Percentiles rank a stretch among this genome's conserved stretches.
Evolutionary conservation across 139 green algal genomes (phyloP).

Genomic region (Haematococcus lacustris): DNA sequence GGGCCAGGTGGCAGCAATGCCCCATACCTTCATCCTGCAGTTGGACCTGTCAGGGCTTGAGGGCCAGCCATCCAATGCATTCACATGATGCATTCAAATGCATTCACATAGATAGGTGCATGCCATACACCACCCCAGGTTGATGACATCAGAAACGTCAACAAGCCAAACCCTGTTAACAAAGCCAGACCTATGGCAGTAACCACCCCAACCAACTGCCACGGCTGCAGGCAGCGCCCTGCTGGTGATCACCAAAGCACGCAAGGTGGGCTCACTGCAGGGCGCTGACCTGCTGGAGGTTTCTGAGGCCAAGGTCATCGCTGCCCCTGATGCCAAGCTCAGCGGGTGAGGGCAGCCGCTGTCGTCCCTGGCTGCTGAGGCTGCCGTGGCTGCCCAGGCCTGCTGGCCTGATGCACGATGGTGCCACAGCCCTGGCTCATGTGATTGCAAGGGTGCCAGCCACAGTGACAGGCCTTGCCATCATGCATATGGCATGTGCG

Average conservation of each 20-base stretch:
- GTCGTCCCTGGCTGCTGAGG: not conserved
- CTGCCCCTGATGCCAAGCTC: not conserved
- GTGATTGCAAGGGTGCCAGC: not conserved
- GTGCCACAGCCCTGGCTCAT: not conserved
- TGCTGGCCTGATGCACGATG: not conserved
- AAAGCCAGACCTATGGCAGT: not conserved
- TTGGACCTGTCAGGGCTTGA: too few relatives aligned
- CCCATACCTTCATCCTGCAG: too few relatives aligned
- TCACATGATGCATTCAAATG: not conserved
- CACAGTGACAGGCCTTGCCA: not conserved
- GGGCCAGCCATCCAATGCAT: too few relatives aligned
- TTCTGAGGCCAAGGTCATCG: slow-evolving; percentile 41
- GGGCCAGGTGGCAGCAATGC: too few relatives aligned
- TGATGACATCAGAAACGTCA: too few relatives aligned
- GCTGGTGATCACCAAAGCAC: slow-evolving; percentile 10
- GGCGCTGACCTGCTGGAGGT: slow-evolving; percentile 53
- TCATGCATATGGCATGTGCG: not conserved
- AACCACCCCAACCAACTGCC: not conserved
- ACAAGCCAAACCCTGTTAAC: slow-evolving; percentile 1
- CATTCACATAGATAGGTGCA: too few relatives aligned
- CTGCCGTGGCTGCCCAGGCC: not conserved
- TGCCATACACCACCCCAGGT: too few relatives aligned
- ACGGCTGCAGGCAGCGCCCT: slow-evolving; percentile 7
- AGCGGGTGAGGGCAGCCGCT: not conserved
- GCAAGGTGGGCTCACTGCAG: slow-evolving; percentile 11